phyloP scores from a whole-genome alignment of 1,284 basidiomycete genomes.

The Tausonia pullulans region DNA sequence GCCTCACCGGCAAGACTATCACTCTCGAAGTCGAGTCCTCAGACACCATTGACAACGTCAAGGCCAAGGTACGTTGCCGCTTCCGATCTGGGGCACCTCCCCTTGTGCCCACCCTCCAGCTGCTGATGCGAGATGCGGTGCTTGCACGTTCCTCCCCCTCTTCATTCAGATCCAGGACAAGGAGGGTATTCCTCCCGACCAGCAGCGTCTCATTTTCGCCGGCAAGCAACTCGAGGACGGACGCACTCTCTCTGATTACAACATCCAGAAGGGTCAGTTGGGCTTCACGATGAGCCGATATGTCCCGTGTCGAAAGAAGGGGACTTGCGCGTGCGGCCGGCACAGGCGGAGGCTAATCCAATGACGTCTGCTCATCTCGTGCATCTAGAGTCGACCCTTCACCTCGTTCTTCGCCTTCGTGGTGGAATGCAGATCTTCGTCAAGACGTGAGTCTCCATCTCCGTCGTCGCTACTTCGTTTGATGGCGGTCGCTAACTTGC shows the following conservation, averaged over 20 bases:
- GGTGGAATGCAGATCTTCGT: slow-evolving; percentile 36
- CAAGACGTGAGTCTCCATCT: slow-evolving; percentile 21
- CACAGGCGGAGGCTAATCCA: slow-evolving; percentile 35
- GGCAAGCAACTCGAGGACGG: slow-evolving; percentile 97
- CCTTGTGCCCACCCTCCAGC: no score
- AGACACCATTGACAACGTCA: slow-evolving; percentile 96
- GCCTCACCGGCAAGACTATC: slow-evolving; percentile 97
- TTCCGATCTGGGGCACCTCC: slow-evolving; percentile 14
- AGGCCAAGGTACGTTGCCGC: slow-evolving; percentile 47
- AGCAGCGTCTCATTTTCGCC: slow-evolving; percentile 95
- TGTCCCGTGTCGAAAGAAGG: no score
- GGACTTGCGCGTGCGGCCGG: no score
- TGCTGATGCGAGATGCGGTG: no score
- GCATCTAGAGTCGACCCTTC: slow-evolving; percentile 29
- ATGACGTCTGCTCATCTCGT: slow-evolving; percentile 64
- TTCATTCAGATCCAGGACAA: slow-evolving; percentile 39
- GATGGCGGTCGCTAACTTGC: slow-evolving; percentile 21
- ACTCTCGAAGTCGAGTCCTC: slow-evolving; percentile 78
- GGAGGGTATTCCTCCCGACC: slow-evolving; percentile 71
- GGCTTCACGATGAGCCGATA: no score
- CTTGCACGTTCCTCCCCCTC: no score
- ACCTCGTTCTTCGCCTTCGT: slow-evolving; percentile 37
- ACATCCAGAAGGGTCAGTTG: slow-evolving; percentile 29
- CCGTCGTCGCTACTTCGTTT: background rate
- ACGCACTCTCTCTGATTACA: slow-evolving; percentile 80